A percentile compares a stretch with the other conserved stretches of the same genome.
Conservation (phyloP, 148 eudicot species). For the Persicaria maculosa region DNA sequence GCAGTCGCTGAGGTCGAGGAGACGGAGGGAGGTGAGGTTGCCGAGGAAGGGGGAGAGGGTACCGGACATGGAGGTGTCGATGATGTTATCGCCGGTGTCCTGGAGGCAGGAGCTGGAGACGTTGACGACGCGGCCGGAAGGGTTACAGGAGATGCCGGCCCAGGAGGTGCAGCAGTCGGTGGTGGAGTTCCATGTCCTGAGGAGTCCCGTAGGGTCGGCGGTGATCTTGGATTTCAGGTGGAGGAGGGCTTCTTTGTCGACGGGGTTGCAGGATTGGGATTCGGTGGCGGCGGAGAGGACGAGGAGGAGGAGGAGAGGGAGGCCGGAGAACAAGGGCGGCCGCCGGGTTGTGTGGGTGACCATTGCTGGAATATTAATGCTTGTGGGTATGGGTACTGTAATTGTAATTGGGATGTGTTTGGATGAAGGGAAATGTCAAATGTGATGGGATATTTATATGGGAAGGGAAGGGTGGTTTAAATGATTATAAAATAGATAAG, state of each 20-base stretch:
- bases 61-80: constrained; percentile 63
- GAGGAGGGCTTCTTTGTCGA: constrained; percentile 59
- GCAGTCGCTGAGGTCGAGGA: constrained; percentile 60
- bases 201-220: constrained; percentile 46
- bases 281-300: background rate
- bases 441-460: background rate
- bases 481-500: no score
- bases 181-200: constrained; percentile 47
- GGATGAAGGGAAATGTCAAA: background rate
- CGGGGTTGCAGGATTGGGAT: constrained; percentile 39
- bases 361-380: constrained; percentile 9
- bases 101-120: constrained; percentile 54
- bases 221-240: constrained; percentile 50
- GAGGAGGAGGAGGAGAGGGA: constrained; percentile 16
- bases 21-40: constrained; percentile 46
- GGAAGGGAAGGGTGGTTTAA: background rate
- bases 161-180: constrained; percentile 73
- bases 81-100: constrained; percentile 34
- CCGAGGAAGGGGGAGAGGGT: constrained; percentile 63
- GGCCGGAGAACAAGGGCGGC: background rate
- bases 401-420: background rate
- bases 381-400: background rate
- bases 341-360: background rate
- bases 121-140: constrained; percentile 49
- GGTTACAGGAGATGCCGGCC: constrained; percentile 62